Evolutionary conservation across 208 protist species (phyloP), one percentile per base, ranked within the genome.

Genomic region (Acanthamoeba divionensis): DNA sequence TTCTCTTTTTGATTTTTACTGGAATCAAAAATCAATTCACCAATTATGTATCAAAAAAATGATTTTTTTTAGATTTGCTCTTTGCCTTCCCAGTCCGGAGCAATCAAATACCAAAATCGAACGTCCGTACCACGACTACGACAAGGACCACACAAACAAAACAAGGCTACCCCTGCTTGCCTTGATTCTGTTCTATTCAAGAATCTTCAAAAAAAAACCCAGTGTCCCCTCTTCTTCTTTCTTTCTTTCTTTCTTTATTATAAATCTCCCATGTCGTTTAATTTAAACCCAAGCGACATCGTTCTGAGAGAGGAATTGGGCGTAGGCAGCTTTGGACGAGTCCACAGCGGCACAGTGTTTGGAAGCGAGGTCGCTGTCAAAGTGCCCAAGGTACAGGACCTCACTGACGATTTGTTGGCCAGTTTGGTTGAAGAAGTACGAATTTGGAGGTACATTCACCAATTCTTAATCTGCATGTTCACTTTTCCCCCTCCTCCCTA

Each of bases 341-440:
- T 86, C 24, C 67, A 66, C 52, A 86, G 55, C 29, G 77, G 77
- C 77, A 67, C 77, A 2, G 77, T 86, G n/a, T 86, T 67, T 38
- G 77, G 52, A 8, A 62, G 48, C 29, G 55, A 86, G 5, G 77
- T 86, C 6, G 77, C 77, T 8, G 52, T 86, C 24, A 86, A 86
- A 38, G 55, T 86, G 4, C 77, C 77, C 21, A 67, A 66, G 29
- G 15, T 31, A n/a, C 77, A 86, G 54, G 77, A 86, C 77, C 41
- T 86, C 8, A 57, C 62, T 24, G 77, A 66, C 31, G 77, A 86
- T 41, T 50, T 47, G 13, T 38, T 86, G 5, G 77, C 71, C 45
- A 33, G 47, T 2, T 50, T 80, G 12, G 71, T 80, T 0, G 71
- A 80, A 31, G 71, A 80, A 31, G 71, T 80, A 0, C 47, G 60